These are phyloP conservation scores for Talaromyces rugulosus DNA, from an alignment of 2,329 filamentous ascomycete species.

Conservation along the genomic window DNA sequence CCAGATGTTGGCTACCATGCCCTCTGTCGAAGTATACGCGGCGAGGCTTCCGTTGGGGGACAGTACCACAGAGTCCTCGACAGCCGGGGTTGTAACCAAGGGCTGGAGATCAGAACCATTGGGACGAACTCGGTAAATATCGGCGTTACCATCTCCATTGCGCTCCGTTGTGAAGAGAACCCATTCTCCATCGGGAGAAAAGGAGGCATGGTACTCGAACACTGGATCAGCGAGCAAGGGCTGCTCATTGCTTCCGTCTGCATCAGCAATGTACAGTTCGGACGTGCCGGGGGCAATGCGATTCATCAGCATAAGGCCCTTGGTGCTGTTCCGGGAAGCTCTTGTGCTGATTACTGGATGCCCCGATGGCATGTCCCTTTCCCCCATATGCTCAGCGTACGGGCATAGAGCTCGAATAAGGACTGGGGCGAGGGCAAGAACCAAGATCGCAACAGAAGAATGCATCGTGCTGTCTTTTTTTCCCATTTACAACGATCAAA, in stretches of 20 bases:
- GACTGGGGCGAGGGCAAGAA: background rate
- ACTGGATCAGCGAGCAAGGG: conserved; percentile 8
- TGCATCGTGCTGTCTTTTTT: background rate
- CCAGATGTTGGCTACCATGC: background rate
- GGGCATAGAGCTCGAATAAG: background rate
- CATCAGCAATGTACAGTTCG: conserved; percentile 11
- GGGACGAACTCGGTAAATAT: conserved; percentile 11
- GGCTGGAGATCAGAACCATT: conserved; percentile 2
- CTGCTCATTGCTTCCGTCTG: conserved; percentile 8
- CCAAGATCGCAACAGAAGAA: background rate
- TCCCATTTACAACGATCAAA: background rate
- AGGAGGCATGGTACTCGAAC: conserved; percentile 12
- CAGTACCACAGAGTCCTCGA: background rate
- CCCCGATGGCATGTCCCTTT: background rate
- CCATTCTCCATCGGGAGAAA: conserved; percentile 11
- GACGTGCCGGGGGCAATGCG: conserved; percentile 10
- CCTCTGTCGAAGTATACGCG: background rate
- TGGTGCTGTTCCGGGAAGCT: background rate
- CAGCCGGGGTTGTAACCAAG: background rate
- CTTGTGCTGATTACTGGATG: background rate
- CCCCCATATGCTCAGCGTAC: background rate
- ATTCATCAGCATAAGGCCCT: conserved; percentile 12
- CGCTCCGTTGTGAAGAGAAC: conserved; percentile 13
- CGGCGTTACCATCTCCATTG: conserved; percentile 12
- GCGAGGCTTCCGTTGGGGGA: conserved; percentile 1